These are phyloP conservation scores for Helicostylum pulchrum DNA, from an alignment of 192 early-diverging fungal species.

Conservation along the genomic window DNA sequence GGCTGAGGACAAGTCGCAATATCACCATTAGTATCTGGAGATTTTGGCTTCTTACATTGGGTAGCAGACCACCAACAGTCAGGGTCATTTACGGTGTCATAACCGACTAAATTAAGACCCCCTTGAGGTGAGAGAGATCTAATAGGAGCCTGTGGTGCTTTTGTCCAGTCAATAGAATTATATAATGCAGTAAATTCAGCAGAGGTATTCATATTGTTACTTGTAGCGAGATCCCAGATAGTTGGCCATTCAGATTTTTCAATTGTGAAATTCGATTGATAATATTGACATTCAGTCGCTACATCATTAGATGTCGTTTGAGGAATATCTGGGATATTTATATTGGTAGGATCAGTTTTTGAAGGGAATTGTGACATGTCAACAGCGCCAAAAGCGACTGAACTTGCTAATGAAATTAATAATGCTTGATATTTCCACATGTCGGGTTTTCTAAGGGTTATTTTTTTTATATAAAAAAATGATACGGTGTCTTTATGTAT, in stretches of 20 bases:
- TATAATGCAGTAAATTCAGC: constrained; percentile 40
- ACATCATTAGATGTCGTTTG: constrained; percentile 37
- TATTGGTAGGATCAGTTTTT: constrained; percentile 32
- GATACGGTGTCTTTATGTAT: no score
- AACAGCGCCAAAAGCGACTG: background rate
- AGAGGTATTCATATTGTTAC: constrained; percentile 38
- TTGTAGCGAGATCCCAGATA: constrained; percentile 27
- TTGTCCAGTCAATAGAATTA: constrained; percentile 47
- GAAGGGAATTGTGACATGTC: constrained; percentile 9
- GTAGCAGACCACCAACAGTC: constrained; percentile 50
- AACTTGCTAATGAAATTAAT: background rate
- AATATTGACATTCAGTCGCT: constrained; percentile 25
- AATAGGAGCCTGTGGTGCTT: constrained; percentile 33
- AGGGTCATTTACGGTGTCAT: constrained; percentile 21
- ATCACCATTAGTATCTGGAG: constrained; percentile 35
- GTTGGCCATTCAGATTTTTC: constrained; percentile 29
- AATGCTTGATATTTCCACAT: background rate
- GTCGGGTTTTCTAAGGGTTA: no score
- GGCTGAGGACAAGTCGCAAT: constrained; percentile 34
- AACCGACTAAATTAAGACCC: constrained; percentile 30
- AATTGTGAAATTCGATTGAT: constrained; percentile 15
- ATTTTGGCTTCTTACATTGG: constrained; percentile 38
- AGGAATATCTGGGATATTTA: constrained; percentile 30
- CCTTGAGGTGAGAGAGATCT: constrained; percentile 21
- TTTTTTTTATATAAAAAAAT: no score